phyloP scores from a whole-genome alignment of 306 rosid genomes.

The Luffa acutangula region DNA sequence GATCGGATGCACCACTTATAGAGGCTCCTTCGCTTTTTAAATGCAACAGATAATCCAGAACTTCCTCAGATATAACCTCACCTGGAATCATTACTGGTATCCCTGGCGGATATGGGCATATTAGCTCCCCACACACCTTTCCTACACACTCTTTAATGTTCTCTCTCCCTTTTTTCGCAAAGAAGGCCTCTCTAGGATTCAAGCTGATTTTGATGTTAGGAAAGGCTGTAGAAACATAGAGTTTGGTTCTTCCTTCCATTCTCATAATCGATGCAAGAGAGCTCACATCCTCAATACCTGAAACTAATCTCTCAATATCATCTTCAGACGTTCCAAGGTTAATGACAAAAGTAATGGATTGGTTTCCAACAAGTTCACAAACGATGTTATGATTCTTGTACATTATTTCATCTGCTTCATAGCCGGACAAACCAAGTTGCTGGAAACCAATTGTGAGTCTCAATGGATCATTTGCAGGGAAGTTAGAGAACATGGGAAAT shows the following conservation, averaged over 20 bases:
- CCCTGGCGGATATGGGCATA: constrained; percentile 84
- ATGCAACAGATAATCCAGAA: constrained; percentile 50
- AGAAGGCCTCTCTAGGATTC: constrained; percentile 85
- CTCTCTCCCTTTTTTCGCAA: constrained; percentile 48
- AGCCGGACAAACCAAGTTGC: constrained; percentile 73
- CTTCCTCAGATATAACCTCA: constrained; percentile 48
- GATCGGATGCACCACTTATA: constrained; percentile 69
- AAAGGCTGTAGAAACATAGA: constrained; percentile 24
- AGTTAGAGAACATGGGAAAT: constrained; percentile 29
- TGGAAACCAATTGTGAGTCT: constrained; percentile 69
- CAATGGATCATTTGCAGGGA: constrained; percentile 51
- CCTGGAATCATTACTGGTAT: constrained; percentile 76
- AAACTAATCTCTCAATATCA: constrained; percentile 53
- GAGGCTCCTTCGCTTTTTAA: constrained; percentile 45
- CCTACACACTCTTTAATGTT: constrained; percentile 44
- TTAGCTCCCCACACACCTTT: constrained; percentile 65
- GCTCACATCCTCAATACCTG: constrained; percentile 44
- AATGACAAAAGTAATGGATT: constrained; percentile 51
- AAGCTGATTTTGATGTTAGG: constrained; percentile 34
- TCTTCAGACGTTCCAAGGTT: constrained; percentile 62
- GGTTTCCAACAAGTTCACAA: constrained; percentile 70
- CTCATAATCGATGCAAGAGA: constrained; percentile 14
- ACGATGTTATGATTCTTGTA: constrained; percentile 40
- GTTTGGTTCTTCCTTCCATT: constrained; percentile 15
- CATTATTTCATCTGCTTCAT: constrained; percentile 60